Evolutionary conservation across 192 early-diverging fungal genomes (phyloP).

Genomic region (Backusella mclennaniae): DNA sequence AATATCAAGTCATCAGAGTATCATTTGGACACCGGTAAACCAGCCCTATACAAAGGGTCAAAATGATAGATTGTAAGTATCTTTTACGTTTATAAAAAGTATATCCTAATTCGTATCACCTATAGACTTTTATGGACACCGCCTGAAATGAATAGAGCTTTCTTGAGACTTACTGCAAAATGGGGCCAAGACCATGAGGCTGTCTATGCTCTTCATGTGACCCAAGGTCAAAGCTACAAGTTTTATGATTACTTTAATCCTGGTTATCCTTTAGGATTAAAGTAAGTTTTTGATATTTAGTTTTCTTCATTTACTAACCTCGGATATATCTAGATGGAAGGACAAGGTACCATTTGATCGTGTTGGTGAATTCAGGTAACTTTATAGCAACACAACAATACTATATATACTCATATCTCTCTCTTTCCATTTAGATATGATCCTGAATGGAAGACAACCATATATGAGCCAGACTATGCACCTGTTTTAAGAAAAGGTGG

Average conservation of each 20-base stretch:
- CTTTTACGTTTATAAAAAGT: no score
- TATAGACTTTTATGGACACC: conserved; percentile 63
- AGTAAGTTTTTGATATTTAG: conserved; percentile 30
- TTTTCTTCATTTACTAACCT: not conserved
- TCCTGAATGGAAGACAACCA: conserved; percentile 43
- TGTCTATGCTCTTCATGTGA: conserved; percentile 41
- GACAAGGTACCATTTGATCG: conserved; percentile 42
- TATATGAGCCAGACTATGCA: conserved; percentile 49
- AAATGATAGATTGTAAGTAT: conserved; percentile 51
- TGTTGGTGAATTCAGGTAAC: conserved; percentile 46
- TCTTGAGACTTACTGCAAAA: conserved; percentile 51
- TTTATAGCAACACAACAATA: not conserved
- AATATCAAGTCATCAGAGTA: conserved; percentile 50
- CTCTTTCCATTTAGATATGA: conserved; percentile 38
- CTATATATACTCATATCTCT: not conserved
- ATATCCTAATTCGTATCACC: not conserved
- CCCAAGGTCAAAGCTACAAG: conserved; percentile 39
- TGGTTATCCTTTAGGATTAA: conserved; percentile 32
- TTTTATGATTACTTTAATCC: conserved; percentile 52
- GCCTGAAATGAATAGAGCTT: conserved; percentile 41
- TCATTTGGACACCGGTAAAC: conserved; percentile 69
- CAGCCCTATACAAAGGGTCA: conserved; percentile 52
- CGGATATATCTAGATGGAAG: conserved; percentile 42
- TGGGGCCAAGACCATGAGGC: conserved; percentile 47
- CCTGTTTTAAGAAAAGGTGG: conserved; percentile 45